phyloP scores from a whole-genome alignment of 1,284 basidiomycete species.

The Leucoagaricus sp. region DNA sequence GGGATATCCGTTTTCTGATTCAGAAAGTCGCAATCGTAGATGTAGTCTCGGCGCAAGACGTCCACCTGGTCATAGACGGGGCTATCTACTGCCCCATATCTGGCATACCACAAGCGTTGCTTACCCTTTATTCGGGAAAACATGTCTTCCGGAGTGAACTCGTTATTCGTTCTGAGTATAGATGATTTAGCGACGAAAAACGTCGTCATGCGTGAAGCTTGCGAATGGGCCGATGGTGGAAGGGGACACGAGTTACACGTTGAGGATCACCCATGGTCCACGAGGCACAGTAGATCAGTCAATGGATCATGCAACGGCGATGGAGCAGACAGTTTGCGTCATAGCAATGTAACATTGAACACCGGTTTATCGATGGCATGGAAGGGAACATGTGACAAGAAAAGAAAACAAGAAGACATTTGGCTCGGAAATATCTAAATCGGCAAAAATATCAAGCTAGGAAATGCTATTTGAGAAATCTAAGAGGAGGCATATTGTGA shows the following conservation, averaged over 20 bases:
- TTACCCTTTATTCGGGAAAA: too few relatives aligned
- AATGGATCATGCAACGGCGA: neutral
- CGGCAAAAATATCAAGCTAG: neutral
- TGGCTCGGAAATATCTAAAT: neutral
- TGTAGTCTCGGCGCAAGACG: neutral
- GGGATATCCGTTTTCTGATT: too few relatives aligned
- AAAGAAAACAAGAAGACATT: neutral
- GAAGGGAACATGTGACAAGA: neutral
- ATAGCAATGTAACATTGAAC: slow-evolving; percentile 1
- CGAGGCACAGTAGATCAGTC: neutral
- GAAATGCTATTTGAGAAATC: neutral
- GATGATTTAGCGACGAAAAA: neutral
- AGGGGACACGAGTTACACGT: neutral
- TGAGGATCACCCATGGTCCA: neutral
- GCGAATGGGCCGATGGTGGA: neutral
- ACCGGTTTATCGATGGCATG: slow-evolving; percentile 1
- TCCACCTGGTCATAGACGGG: too few relatives aligned
- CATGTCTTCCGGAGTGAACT: too few relatives aligned
- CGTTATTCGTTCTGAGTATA: too few relatives aligned
- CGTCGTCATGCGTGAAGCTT: too few relatives aligned
- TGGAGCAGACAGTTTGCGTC: neutral
- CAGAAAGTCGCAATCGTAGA: too few relatives aligned
- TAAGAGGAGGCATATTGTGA: too few relatives aligned
- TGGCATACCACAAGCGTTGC: too few relatives aligned
- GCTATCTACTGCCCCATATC: too few relatives aligned